A percentile compares a stretch with the other conserved stretches of the same genome.
phyloP scores from a whole-genome alignment of 768 basidiomycete species.

The Inosperma sp. region DNA sequence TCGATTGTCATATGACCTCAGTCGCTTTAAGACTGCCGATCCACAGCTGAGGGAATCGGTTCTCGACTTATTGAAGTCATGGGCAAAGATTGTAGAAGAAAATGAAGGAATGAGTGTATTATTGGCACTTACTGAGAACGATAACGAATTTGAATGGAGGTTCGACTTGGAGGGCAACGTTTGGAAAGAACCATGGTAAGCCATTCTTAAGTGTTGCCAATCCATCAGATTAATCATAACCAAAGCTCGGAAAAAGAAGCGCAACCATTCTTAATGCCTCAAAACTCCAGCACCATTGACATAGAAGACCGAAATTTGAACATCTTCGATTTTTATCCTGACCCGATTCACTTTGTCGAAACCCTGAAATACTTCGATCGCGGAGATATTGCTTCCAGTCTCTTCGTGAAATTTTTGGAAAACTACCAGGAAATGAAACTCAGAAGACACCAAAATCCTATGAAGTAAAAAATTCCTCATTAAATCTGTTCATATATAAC shows the following conservation, averaged over 20 bases:
- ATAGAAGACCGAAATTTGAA: slow-evolving; percentile 48
- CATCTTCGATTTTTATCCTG: slow-evolving; percentile 66
- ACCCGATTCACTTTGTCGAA: slow-evolving; percentile 63
- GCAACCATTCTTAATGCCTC: slow-evolving; percentile 46
- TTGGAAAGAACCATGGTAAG: slow-evolving; percentile 41
- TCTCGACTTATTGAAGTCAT: slow-evolving; percentile 59
- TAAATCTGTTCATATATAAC: neutral
- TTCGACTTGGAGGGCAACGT: slow-evolving; percentile 53
- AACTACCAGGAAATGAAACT: slow-evolving; percentile 50
- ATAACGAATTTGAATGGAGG: slow-evolving; percentile 51
- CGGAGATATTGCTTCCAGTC: slow-evolving; percentile 60
- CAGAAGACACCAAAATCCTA: slow-evolving; percentile 41
- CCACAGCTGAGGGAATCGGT: slow-evolving; percentile 58
- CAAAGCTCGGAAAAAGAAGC: too few relatives aligned
- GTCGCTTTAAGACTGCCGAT: slow-evolving; percentile 54
- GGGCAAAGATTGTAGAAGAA: slow-evolving; percentile 63
- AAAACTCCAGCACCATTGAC: slow-evolving; percentile 39
- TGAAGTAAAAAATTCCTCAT: slow-evolving; percentile 38
- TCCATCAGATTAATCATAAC: too few relatives aligned
- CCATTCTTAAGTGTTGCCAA: too few relatives aligned
- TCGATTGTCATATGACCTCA: slow-evolving; percentile 52
- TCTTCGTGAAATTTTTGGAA: slow-evolving; percentile 75
- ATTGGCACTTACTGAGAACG: slow-evolving; percentile 52
- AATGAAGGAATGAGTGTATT: slow-evolving; percentile 51
- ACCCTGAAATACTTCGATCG: slow-evolving; percentile 64